Evolutionary conservation across 352 stramenopile species (phyloP).

Genomic region (Phytophthora quininea): DNA sequence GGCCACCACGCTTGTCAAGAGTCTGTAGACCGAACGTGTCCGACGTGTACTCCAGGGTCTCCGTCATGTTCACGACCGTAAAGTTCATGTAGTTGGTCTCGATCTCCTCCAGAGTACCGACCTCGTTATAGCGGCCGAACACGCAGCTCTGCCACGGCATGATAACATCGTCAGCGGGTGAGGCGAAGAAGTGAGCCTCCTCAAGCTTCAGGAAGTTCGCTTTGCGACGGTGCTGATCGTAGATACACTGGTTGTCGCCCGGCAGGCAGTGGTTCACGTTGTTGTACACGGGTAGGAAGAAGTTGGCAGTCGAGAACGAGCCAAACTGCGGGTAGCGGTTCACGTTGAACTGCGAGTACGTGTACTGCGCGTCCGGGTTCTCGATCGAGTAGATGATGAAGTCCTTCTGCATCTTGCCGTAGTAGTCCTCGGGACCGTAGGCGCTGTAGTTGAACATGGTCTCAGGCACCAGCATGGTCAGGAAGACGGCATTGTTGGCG

Average conservation of each 20-base stretch:
- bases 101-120: slow-evolving; percentile 33
- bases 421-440: slow-evolving; percentile 15
- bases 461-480: slow-evolving; percentile 26
- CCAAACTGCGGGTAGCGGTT: slow-evolving; percentile 35
- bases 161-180: slow-evolving; percentile 40
- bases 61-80: slow-evolving; percentile 31
- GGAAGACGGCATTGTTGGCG: slow-evolving; percentile 4
- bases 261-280: slow-evolving; percentile 31
- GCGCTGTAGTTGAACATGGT: slow-evolving; percentile 23
- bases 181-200: slow-evolving; percentile 49
- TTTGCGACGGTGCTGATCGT: slow-evolving; percentile 39
- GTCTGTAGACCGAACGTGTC: slow-evolving; percentile 48
- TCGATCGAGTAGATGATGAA: slow-evolving; percentile 32
- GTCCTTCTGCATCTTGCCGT: slow-evolving; percentile 41
- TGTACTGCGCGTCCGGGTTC: slow-evolving; percentile 24
- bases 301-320: slow-evolving; percentile 32
- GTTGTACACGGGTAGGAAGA: slow-evolving; percentile 47
- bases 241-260: slow-evolving; percentile 21
- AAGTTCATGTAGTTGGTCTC: slow-evolving; percentile 37
- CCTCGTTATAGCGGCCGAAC: slow-evolving; percentile 47
- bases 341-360: slow-evolving; percentile 36
- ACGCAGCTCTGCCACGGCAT: slow-evolving; percentile 50
- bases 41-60: slow-evolving; percentile 38
- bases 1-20: slow-evolving; percentile 35
- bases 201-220: slow-evolving; percentile 46